Conservation (phyloP, 108 stramenopile genomes). For the Nitzschia sp. region DNA sequence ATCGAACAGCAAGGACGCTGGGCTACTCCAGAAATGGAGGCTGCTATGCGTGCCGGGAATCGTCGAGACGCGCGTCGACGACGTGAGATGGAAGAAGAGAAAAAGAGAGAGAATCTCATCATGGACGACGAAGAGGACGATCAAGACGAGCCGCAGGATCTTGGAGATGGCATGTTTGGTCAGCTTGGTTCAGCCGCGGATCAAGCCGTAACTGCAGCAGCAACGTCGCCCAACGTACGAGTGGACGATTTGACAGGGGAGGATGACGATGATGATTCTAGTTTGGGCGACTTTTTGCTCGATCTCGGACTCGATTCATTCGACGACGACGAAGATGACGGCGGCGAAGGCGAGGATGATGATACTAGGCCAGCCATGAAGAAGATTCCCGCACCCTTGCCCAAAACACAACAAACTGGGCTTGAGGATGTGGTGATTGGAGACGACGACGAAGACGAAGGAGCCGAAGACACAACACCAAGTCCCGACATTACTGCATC, state of each 20-base stretch:
- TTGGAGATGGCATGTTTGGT: conserved; percentile 72
- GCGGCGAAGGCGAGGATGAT: conserved; percentile 17
- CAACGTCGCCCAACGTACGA: conserved; percentile 26
- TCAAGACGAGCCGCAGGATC: conserved; percentile 34
- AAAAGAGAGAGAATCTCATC: conserved; percentile 50
- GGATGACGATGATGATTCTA: conserved; percentile 51
- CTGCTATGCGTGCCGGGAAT: conserved; percentile 78
- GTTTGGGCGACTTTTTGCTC: conserved; percentile 70
- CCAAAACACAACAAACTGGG: conserved; percentile 9
- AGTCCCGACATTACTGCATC: conserved; percentile 36
- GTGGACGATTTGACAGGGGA: conserved; percentile 48
- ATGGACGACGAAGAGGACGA: conserved; percentile 61
- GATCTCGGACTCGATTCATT: conserved; percentile 73
- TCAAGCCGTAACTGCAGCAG: conserved; percentile 50
- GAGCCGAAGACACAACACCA: conserved; percentile 22
- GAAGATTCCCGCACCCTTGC: neutral
- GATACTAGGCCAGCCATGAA: conserved; percentile 12
- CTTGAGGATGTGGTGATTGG: conserved; percentile 28
- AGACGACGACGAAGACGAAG: conserved; percentile 48
- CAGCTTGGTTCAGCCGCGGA: conserved; percentile 53
- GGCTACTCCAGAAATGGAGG: conserved; percentile 83
- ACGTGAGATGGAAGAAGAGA: conserved; percentile 72
- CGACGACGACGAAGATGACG: conserved; percentile 49
- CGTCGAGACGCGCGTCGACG: conserved; percentile 65
- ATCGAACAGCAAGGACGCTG: conserved; percentile 79